Evolutionary conservation across 345 rosid genomes (phyloP).

Genomic region (Pelargonium nanum): DNA sequence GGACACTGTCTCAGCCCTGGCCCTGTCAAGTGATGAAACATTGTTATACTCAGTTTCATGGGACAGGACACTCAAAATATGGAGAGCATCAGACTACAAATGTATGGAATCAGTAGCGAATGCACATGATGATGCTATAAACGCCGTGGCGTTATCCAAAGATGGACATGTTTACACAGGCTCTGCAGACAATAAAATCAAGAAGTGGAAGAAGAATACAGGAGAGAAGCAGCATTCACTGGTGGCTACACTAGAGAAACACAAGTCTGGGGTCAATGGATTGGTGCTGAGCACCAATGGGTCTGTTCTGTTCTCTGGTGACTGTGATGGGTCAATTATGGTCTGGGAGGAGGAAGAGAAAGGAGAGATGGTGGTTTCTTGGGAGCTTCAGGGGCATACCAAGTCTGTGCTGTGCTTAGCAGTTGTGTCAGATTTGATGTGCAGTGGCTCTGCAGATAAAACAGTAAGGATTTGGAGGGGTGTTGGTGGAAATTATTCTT

Average conservation of each 20-base stretch:
- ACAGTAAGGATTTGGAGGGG: conserved; percentile 58
- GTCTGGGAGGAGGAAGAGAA: conserved; percentile 43
- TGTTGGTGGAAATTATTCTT: conserved; percentile 22
- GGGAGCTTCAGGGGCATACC: conserved; percentile 66
- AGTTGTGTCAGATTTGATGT: conserved; percentile 40
- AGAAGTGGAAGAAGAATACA: conserved; percentile 37
- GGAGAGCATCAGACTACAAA: conserved; percentile 49
- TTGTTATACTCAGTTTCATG: conserved; percentile 70
- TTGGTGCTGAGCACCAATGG: conserved; percentile 55
- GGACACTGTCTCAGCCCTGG: conserved; percentile 59
- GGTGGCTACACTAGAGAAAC: conserved; percentile 41
- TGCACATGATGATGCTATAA: conserved; percentile 72
- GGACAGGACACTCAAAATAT: conserved; percentile 65
- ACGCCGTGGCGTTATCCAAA: conserved; percentile 37
- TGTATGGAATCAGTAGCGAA: conserved; percentile 50
- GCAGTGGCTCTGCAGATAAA: conserved; percentile 71
- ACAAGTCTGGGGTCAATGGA: conserved; percentile 61
- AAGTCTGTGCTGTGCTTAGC: conserved; percentile 59
- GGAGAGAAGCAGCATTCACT: conserved; percentile 28
- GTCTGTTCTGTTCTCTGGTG: conserved; percentile 58
- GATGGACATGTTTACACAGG: conserved; percentile 60
- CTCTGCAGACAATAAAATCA: conserved; percentile 63
- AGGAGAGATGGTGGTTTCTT: conserved; percentile 37
- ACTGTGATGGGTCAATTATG: conserved; percentile 61
- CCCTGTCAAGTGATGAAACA: conserved; percentile 28